Percentiles rank a stretch among this genome's conserved stretches.
phyloP scores from a whole-genome alignment of 202 grass and related monocot genomes.

The Schoenoplectus tabernaemontani region DNA sequence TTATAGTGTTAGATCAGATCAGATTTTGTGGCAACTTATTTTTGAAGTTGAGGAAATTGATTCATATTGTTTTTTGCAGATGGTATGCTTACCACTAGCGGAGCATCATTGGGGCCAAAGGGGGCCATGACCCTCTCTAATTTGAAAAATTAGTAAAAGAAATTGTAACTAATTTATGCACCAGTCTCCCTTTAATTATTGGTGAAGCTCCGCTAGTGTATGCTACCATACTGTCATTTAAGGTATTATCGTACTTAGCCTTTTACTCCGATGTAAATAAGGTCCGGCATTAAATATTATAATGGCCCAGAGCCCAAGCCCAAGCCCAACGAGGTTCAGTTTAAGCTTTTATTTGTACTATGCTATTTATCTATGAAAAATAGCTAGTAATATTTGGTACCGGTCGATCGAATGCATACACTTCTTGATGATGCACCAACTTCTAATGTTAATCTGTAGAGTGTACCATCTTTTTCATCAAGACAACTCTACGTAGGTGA shows the following conservation, averaged over 20 bases:
- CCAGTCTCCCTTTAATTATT: no score
- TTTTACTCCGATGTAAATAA: background rate
- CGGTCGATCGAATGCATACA: background rate
- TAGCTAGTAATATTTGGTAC: background rate
- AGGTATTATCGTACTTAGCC: background rate
- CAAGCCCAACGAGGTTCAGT: background rate
- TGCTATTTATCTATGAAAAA: background rate
- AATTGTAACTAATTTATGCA: no score
- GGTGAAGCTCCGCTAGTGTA: no score
- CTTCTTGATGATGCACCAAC: background rate
- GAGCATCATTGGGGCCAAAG: no score
- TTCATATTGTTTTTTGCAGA: background rate
- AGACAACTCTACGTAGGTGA: background rate
- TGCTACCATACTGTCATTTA: no score
- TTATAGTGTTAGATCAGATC: background rate
- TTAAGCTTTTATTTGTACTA: background rate
- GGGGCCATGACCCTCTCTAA: no score
- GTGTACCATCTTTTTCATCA: no score
- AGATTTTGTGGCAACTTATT: background rate
- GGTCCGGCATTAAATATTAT: no score
- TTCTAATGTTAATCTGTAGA: background rate
- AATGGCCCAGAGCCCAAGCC: background rate
- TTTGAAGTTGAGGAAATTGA: background rate
- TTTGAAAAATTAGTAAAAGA: no score
- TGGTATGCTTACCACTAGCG: no score